Evolutionary conservation across 1,139 yeast genomes (phyloP).

Genomic region (Debaryomyces psychrophilus): DNA sequence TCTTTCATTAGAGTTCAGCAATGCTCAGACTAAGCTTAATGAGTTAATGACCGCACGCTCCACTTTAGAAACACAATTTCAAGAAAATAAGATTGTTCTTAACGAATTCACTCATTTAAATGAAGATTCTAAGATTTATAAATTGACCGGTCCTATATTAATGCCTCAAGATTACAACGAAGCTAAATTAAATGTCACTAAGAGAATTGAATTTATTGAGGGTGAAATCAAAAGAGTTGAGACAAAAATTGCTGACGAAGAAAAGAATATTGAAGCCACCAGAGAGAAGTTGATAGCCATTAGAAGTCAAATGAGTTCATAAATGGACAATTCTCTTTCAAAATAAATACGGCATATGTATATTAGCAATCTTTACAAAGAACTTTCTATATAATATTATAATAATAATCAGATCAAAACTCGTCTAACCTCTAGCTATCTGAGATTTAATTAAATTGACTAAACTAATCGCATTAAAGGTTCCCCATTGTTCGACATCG

Average conservation of each 20-base stretch:
- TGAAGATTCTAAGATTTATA: slow-evolving; percentile 71
- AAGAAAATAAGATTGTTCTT: slow-evolving; percentile 90
- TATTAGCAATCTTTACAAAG: slow-evolving; percentile 5
- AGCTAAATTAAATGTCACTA: slow-evolving; percentile 79
- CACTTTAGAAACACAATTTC: slow-evolving; percentile 74
- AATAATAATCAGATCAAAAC: slow-evolving; percentile 1
- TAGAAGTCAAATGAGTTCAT: slow-evolving; percentile 30
- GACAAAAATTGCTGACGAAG: slow-evolving; percentile 54
- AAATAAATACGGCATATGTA: slow-evolving; percentile 4
- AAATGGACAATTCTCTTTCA: not conserved
- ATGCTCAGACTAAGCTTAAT: slow-evolving; percentile 37
- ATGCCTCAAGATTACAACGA: slow-evolving; percentile 85
- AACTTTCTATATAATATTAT: slow-evolving; percentile 7
- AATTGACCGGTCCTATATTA: slow-evolving; percentile 88
- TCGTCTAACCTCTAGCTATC: slow-evolving; percentile 57
- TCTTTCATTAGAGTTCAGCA: slow-evolving; percentile 42
- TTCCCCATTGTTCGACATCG: slow-evolving; percentile 71
- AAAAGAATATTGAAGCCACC: slow-evolving; percentile 50
- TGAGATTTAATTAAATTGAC: slow-evolving; percentile 74
- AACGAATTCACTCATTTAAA: slow-evolving; percentile 70
- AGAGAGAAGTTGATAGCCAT: slow-evolving; percentile 52
- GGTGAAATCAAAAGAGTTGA: slow-evolving; percentile 76
- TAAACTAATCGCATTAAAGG: slow-evolving; percentile 68
- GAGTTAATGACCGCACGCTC: slow-evolving; percentile 65
- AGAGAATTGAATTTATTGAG: slow-evolving; percentile 84